Evolutionary conservation across 2,329 filamentous ascomycete genomes (phyloP).

Genomic region (Sordariomycetes sp.): DNA sequence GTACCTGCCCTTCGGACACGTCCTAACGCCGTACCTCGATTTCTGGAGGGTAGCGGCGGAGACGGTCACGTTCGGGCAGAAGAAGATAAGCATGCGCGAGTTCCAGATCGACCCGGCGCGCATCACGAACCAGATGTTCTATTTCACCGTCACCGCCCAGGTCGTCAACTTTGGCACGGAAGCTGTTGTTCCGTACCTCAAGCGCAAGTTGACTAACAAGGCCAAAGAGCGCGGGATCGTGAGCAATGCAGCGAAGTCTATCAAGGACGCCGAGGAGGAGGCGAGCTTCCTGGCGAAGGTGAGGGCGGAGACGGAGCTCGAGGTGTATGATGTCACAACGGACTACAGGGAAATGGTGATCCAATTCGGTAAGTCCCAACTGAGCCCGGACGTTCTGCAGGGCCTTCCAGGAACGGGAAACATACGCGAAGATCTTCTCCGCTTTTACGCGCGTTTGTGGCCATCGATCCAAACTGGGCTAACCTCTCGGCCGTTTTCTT

Average conservation of each 20-base stretch:
- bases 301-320: conserved; percentile 71
- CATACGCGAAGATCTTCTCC: not conserved
- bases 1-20: conserved; percentile 81
- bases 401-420: not conserved
- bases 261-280: conserved; percentile 65
- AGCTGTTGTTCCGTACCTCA: conserved; percentile 73
- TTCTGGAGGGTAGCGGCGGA: conserved; percentile 67
- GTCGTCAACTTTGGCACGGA: conserved; percentile 81
- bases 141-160: conserved; percentile 90
- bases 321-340: conserved; percentile 76
- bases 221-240: conserved; percentile 52
- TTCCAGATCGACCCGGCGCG: conserved; percentile 79
- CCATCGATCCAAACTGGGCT: not conserved
- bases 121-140: conserved; percentile 85
- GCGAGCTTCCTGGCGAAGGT: conserved; percentile 70
- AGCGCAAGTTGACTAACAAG: conserved; percentile 72
- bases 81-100: conserved; percentile 50
- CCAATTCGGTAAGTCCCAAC: conserved; percentile 48
- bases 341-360: conserved; percentile 93
- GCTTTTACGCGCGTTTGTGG: not conserved
- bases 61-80: conserved; percentile 65
- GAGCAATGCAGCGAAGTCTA: conserved; percentile 34
- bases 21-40: conserved; percentile 78
- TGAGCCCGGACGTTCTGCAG: not conserved
- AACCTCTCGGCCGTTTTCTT: not conserved